phyloP scores from a whole-genome alignment of 805 yeast genomes.

The Barnettozyma pratensis region DNA sequence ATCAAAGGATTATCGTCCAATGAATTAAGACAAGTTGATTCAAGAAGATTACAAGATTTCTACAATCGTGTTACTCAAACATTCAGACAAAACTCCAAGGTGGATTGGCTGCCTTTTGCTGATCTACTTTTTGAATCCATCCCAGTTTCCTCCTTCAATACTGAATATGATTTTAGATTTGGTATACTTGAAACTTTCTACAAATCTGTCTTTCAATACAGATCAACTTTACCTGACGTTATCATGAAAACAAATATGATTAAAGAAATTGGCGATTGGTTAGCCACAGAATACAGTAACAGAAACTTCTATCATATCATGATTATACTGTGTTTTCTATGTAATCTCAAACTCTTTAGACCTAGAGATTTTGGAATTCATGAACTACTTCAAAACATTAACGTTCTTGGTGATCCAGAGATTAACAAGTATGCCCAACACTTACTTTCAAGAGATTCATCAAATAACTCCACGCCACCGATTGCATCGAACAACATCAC shows the following conservation, averaged over 20 bases:
- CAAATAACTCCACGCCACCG: too few relatives aligned
- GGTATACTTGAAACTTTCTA: neutral
- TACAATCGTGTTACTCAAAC: neutral
- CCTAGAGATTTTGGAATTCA: neutral
- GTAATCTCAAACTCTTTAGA: neutral
- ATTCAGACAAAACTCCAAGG: neutral
- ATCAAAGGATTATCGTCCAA: neutral
- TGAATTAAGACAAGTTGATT: neutral
- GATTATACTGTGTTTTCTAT: neutral
- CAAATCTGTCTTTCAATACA: neutral
- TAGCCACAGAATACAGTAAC: neutral
- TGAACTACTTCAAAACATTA: neutral
- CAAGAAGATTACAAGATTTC: neutral
- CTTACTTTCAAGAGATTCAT: too few relatives aligned
- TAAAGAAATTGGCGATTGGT: neutral
- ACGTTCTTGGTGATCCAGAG: too few relatives aligned
- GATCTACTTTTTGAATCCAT: neutral
- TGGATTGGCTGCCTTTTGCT: neutral
- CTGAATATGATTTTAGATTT: slow-evolving; percentile 1
- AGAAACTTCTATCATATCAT: neutral
- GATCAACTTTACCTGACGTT: neutral
- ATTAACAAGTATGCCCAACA: too few relatives aligned
- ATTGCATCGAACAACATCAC: too few relatives aligned
- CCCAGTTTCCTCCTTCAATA: neutral
- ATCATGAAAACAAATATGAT: neutral